Base-by-base conservation (phyloP, 305 asterid species). In the Fraxinus platypoda region DNA sequence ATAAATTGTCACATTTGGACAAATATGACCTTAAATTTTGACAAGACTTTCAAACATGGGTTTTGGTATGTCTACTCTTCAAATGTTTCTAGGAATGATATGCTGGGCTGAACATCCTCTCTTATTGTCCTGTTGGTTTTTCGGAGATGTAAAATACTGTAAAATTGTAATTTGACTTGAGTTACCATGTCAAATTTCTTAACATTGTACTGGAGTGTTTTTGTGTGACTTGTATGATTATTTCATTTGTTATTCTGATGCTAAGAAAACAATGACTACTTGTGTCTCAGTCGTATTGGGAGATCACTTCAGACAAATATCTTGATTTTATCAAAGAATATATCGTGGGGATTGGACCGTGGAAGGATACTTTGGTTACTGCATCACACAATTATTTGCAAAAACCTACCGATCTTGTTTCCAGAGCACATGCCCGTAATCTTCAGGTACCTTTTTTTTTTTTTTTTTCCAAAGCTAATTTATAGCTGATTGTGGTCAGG, bases 271-370 rank as follows among this genome's bases (percentile, higher is more conserved):
- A 25, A 54, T 59, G 17, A 46, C 78, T 71, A 30, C 70, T 46
- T 70, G 37, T 81, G 23, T 76, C 49, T 80, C 96, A 95, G 99
- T 90, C 98, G 23, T 96, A 86, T 82, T 84, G 85, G 87, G 99
- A 96, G 88, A 94, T 96, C 88, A 96, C 99, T 81, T 93, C 98
- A 77, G 94, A 93, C 79, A 82, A 81, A 21, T 96, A 94, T 85
- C 89, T 96, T 15, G 92, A 94, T 81, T 93, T 85, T 85, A 94
- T 96, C 88, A 93, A 91, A 86, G 97, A 93, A 17, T 92, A 91
- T 84, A 92, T 92, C 76, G 94, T 92, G 76, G 98, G 98, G 64
- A 94, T 96, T 52, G 98, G 98, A 78, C 99, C 98, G 11, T 96
- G 95, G 99, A 96, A 96, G 90, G 98, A 96, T 79, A 91, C 91